Percentiles rank a stretch among this genome's conserved stretches.
phyloP scores from a whole-genome alignment of 2,329 filamentous ascomycete species.

The Fusarium sp. region DNA sequence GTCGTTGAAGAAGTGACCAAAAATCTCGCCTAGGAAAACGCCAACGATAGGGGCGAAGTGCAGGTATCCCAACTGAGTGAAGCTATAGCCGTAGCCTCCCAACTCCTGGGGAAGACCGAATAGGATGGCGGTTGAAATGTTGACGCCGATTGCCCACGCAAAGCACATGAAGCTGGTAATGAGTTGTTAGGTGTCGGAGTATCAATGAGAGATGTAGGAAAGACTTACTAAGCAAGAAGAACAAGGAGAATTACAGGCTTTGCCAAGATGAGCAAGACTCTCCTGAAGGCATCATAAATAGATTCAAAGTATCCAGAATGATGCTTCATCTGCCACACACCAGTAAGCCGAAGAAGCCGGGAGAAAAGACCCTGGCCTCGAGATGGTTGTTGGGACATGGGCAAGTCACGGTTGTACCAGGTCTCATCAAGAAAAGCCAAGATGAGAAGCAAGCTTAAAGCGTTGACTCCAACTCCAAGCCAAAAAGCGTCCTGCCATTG shows the following conservation, averaged over 20 bases:
- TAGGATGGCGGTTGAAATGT: conserved; percentile 68
- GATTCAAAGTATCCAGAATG: conserved; percentile 38
- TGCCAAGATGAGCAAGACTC: conserved; percentile 27
- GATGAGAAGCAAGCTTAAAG: conserved; percentile 55
- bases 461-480: conserved; percentile 60
- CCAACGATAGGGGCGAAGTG: conserved; percentile 71
- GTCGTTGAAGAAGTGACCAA: conserved; percentile 70
- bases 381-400: conserved; percentile 53
- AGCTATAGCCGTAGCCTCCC: conserved; percentile 64
- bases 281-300: conserved; percentile 19
- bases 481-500: conserved; percentile 63
- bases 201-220: accelerated
- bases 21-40: conserved; percentile 65
- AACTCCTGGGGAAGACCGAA: conserved; percentile 50
- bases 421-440: conserved; percentile 62
- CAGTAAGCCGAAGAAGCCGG: conserved; percentile 42
- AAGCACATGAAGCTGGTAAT: conserved; percentile 53
- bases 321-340: conserved; percentile 29
- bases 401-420: conserved; percentile 62
- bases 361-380: conserved; percentile 48
- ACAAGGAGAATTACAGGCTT: conserved; percentile 34
- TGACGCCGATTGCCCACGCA: conserved; percentile 67
- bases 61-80: conserved; percentile 65
- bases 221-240: conserved; percentile 30
- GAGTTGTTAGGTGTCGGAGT: neutral